Evolutionary conservation across 2,329 filamentous ascomycete genomes (phyloP), one percentile per base, ranked within the genome.

Genomic region (Pseudogymnoascus pannorum): DNA sequence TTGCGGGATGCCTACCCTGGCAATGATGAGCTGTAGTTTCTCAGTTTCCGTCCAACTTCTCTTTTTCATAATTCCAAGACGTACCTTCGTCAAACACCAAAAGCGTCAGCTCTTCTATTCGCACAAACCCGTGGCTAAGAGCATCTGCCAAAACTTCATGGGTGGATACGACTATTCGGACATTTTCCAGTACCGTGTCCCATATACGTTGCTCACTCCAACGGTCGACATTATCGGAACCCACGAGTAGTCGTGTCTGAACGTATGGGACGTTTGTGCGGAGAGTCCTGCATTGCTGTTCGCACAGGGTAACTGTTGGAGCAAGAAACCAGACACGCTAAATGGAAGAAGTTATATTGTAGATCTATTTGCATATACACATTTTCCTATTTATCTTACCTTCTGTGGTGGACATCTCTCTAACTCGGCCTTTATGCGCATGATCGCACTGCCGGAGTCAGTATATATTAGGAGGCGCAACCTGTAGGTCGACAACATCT

Each of bases 281-380:
- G 57, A 93, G 79, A 18, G 85, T 83, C 2, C 77, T 73, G 66
- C 78, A 77, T 68, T 92, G 89, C 66, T 93, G 89, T 5, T 76
- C 68, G 61, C 86, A 88, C 0, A 93, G 77, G 1, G 82, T 76
- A 3, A 90, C 81, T 0, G 87, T 92, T 0, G 88, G 88, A 0
- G 86, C 82, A 40, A 91, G 75, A 67, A 92, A 91, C 89, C 89
- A 93, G 8, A 89, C 77, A 3, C 85, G 71, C 84, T 65, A 70
- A 64, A 44, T 33, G 26, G 5, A 54, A 31, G 24, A 35, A 16
- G 57, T 26, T 42, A 57, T 6, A 33, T 26, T 31, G n/a, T 12
- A n/a, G 16, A 31, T 31, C 16, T n/a, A 31, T 31, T 31, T 18
- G 26, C 26, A 18, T 5, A 44, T 18, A 8, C 40, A 8, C 9